These are phyloP conservation scores for Phytophthora fragariae DNA, from an alignment of 352 stramenopile species.

Conservation along the genomic window DNA sequence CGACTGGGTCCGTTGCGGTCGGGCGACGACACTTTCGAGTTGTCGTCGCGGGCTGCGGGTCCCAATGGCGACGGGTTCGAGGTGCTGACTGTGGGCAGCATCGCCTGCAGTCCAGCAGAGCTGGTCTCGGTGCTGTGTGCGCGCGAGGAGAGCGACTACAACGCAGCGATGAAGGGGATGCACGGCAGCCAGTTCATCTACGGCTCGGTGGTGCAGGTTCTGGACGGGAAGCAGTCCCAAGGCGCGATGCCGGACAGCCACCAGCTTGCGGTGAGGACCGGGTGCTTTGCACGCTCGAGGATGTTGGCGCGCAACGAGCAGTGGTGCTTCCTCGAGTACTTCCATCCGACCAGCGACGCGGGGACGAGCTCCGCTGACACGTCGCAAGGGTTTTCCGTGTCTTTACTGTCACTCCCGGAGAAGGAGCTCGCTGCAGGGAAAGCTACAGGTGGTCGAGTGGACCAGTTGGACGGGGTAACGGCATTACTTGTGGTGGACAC, in stretches of 20 bases:
- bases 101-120: slow-evolving; percentile 43
- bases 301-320: slow-evolving; percentile 51
- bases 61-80: slow-evolving; percentile 25
- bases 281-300: slow-evolving; percentile 47
- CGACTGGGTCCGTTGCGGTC: slow-evolving; percentile 17
- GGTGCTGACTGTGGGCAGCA: slow-evolving; percentile 36
- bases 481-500: slow-evolving; percentile 45
- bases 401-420: slow-evolving; percentile 37
- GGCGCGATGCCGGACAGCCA: slow-evolving; percentile 17
- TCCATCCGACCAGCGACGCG: slow-evolving; percentile 29
- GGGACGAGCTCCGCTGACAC: slow-evolving; percentile 13
- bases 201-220: slow-evolving; percentile 50
- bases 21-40: slow-evolving; percentile 25
- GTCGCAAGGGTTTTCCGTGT: slow-evolving; percentile 41
- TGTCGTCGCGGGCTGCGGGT: slow-evolving; percentile 16
- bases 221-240: slow-evolving; percentile 15
- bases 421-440: slow-evolving; percentile 45
- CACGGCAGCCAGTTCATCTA: slow-evolving; percentile 59
- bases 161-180: slow-evolving; percentile 47
- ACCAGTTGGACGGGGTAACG: slow-evolving; percentile 51
- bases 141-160: slow-evolving; percentile 41
- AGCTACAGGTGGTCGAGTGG: slow-evolving; percentile 37
- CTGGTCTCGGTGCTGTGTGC: slow-evolving; percentile 34
- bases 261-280: slow-evolving; percentile 51
- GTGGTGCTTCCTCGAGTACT: slow-evolving; percentile 62